Percentiles rank a stretch among this genome's conserved stretches.
Evolutionary conservation across 2,329 filamentous ascomycete species (phyloP).

Genomic region (Pyrenochaeta sp.): DNA sequence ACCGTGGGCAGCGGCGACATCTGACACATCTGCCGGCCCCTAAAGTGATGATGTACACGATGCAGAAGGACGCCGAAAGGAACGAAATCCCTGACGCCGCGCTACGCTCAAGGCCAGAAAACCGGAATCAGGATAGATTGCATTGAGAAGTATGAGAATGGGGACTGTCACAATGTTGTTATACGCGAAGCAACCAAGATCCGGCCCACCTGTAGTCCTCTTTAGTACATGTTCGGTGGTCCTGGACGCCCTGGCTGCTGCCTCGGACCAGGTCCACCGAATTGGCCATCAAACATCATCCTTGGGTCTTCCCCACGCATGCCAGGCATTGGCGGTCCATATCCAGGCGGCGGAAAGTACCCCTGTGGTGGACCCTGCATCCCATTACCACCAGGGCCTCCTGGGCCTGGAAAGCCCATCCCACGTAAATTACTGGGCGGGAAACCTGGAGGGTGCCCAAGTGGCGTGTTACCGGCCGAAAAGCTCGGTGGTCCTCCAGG

Average conservation of each 20-base stretch:
- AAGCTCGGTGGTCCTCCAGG: conserved; percentile 40
- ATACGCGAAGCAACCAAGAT: not conserved
- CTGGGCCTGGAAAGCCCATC: conserved; percentile 39
- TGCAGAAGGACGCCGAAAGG: not conserved
- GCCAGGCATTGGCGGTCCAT: conserved; percentile 39
- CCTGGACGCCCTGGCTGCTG: conserved; percentile 40
- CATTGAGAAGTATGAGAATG: conserved; percentile 5
- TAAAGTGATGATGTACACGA: not conserved
- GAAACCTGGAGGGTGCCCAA: conserved; percentile 49
- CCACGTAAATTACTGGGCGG: conserved; percentile 40
- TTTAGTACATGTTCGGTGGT: conserved; percentile 43
- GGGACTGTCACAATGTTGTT: not conserved
- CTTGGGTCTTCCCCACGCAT: conserved; percentile 47
- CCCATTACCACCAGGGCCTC: conserved; percentile 39
- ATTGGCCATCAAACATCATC: conserved; percentile 49
- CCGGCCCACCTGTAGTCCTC: not conserved
- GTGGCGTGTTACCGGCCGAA: conserved; percentile 49
- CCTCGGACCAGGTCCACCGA: conserved; percentile 38
- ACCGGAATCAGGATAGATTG: conserved; percentile 7
- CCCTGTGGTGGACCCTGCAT: conserved; percentile 47
- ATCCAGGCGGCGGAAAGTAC: conserved; percentile 46
- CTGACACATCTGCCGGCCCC: no score
- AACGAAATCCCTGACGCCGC: conserved; percentile 18
- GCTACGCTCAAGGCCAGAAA: conserved; percentile 21
- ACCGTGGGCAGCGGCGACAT: no score